Evolutionary conservation across 2,329 filamentous ascomycete genomes (phyloP), one percentile per base, ranked within the genome.

Genomic region (Cladophialophora yegresii): DNA sequence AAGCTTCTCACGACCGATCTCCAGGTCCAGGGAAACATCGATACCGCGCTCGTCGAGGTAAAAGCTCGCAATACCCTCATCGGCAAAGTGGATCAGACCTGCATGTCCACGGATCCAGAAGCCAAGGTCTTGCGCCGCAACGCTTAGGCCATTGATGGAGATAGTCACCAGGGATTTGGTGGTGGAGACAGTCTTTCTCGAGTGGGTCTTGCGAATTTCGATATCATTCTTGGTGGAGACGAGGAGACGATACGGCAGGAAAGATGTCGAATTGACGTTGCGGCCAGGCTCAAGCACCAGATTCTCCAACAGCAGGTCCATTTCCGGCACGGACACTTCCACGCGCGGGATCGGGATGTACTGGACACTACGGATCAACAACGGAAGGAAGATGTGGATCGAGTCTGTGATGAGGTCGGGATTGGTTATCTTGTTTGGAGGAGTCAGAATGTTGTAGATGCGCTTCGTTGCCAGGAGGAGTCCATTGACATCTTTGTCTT

Each of bases 241-340:
- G 51, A 90, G 88, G 59, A 97, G 81, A 61, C 87, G 87, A 78
- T 92, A 93, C 0, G 93, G 93, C 0, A 98, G 82, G 80, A 98
- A 98, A 0, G 93, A 96, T 2, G 89, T 91, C 67, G 89, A 81
- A 75, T 96, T 93, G 71, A 96, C 83, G 0, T 92, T 96, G 63
- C 83, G 83, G 6, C 93, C 93, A 0, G 93, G 93, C 73, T 97
- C 91, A 33, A 98, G 83, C 65, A 98, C 89, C 33, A 98, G 81
- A 69, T 96, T 97, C 74, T 98, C 93, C 2, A 98, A 80, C 0
- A 98, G 80, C 4, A 98, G 84, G 71, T 97, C 93, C 61, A 96
- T 82, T 36, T 90, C 87, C 0, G 92, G 93, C 3, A 89, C 89
- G 0, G 91, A 89, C 4, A 97, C 82, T 75, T 97, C 93, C n/a